Evolutionary conservation across 352 stramenopile genomes (phyloP).

Genomic region (Pythium insidiosum): DNA sequence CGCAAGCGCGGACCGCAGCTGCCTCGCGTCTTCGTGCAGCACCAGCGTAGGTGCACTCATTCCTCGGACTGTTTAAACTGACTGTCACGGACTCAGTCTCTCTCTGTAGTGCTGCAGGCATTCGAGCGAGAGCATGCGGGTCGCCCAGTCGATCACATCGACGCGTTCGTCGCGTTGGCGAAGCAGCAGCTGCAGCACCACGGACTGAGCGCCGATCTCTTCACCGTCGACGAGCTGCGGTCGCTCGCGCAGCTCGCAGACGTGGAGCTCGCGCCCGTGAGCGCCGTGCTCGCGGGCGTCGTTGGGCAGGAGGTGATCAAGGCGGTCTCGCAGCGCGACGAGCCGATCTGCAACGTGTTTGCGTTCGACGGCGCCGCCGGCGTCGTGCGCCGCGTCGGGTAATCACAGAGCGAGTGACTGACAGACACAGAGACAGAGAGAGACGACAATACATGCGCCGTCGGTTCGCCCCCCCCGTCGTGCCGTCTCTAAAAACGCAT

Average conservation of each 20-base stretch:
- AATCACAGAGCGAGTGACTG: slow-evolving; percentile 3
- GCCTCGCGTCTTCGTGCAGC: slow-evolving; percentile 70
- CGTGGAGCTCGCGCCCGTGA: slow-evolving; percentile 86
- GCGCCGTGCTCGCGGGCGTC: slow-evolving; percentile 94
- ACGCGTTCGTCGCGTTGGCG: slow-evolving; percentile 56
- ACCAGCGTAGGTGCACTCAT: slow-evolving; percentile 40
- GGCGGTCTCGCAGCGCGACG: slow-evolving; percentile 94
- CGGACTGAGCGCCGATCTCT: slow-evolving; percentile 53
- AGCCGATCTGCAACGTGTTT: slow-evolving; percentile 95
- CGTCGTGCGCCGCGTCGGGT: slow-evolving; percentile 52
- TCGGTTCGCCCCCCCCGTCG: too few species aligned
- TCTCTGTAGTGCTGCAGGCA: slow-evolving; percentile 52
- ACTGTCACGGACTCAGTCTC: too few species aligned
- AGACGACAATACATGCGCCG: too few species aligned
- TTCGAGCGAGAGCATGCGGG: slow-evolving; percentile 7
- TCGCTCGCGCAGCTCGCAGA: slow-evolving; percentile 30
- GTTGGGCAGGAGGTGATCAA: slow-evolving; percentile 98
- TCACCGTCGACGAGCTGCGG: slow-evolving; percentile 42
- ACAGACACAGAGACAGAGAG: too few species aligned
- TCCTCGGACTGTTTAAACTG: background rate
- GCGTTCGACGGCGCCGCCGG: slow-evolving; percentile 84
- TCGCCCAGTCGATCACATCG: slow-evolving; percentile 12
- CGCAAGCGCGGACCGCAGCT: slow-evolving; percentile 66
- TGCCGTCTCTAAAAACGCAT: too few species aligned
- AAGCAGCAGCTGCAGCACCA: slow-evolving; percentile 35